A percentile compares a stretch with the other conserved stretches of the same genome.
These are phyloP conservation scores for Phaseolus lunatus DNA, from an alignment of 306 rosid species.

Conservation along the genomic window DNA sequence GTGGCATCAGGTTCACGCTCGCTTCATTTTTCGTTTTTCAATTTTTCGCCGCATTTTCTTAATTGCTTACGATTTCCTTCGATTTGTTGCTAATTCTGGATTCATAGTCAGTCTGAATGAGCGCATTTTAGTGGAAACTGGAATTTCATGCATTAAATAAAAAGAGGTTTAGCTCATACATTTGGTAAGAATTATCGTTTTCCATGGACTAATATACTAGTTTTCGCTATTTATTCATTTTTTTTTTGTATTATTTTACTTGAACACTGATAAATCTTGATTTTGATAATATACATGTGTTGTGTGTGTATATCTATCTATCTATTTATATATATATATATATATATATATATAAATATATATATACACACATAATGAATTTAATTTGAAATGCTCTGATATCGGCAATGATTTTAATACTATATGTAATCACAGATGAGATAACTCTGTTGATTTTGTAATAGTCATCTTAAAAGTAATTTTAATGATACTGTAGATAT, in stretches of 20 bases:
- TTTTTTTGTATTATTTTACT: neutral
- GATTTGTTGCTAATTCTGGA: neutral
- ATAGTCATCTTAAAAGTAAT: neutral
- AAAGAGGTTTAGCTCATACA: neutral
- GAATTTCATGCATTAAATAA: neutral
- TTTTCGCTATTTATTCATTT: neutral
- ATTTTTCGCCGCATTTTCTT: constrained; percentile 25
- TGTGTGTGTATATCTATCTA: no score
- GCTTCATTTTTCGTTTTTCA: neutral
- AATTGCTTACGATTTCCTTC: neutral
- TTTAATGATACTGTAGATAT: neutral
- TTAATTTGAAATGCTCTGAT: neutral
- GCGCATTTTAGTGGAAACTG: neutral
- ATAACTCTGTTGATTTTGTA: neutral
- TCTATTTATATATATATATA: no score
- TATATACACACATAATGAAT: no score
- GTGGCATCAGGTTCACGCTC: constrained; percentile 55
- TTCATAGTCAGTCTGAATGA: neutral
- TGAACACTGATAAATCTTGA: neutral
- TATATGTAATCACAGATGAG: neutral
- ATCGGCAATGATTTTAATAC: neutral
- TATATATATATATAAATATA: no score
- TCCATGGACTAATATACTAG: neutral
- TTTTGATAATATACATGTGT: neutral
- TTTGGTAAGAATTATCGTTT: neutral